Percentiles rank a stretch among this genome's conserved stretches.
Conservation (phyloP, 495 filamentous ascomycete species). For the Cercophora samala region DNA sequence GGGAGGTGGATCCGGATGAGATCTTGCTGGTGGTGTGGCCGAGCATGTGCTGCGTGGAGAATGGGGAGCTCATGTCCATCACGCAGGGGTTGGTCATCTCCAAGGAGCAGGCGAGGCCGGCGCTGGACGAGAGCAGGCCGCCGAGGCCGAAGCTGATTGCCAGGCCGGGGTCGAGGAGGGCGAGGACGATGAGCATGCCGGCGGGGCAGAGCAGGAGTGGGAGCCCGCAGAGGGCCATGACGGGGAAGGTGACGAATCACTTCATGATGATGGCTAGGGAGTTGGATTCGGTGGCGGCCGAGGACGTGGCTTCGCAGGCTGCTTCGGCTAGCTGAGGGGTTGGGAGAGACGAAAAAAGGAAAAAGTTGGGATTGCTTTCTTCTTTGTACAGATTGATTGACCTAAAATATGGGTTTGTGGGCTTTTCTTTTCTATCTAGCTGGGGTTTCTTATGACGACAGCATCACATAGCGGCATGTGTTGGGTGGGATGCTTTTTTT, state of each 20-base stretch:
- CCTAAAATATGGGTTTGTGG: background rate
- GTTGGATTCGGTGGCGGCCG: background rate
- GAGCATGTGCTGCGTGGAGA: constrained; percentile 39
- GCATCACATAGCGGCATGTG: background rate
- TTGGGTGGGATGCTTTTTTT: background rate
- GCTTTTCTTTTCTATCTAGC: background rate
- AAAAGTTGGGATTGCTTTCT: background rate
- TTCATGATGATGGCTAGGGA: background rate
- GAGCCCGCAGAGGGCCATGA: background rate
- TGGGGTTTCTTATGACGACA: background rate
- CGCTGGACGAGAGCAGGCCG: constrained; percentile 32
- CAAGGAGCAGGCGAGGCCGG: constrained; percentile 38
- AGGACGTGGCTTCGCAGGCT: background rate
- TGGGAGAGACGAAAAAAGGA: background rate
- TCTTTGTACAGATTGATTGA: background rate
- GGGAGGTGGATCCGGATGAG: constrained; percentile 36
- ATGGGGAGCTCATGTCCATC: constrained; percentile 36
- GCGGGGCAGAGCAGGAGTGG: constrained; percentile 23
- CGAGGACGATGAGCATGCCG: constrained; percentile 32
- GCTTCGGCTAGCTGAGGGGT: background rate
- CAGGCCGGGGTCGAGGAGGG: constrained; percentile 27
- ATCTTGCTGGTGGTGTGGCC: constrained; percentile 40
- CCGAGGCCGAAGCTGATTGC: constrained; percentile 20
- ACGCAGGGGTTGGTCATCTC: constrained; percentile 38
- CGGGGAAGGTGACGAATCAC: background rate